Evolutionary conservation across 1,139 yeast species (phyloP), one percentile per base, ranked within the genome.

Genomic region (Geotrichum bryndzae): DNA sequence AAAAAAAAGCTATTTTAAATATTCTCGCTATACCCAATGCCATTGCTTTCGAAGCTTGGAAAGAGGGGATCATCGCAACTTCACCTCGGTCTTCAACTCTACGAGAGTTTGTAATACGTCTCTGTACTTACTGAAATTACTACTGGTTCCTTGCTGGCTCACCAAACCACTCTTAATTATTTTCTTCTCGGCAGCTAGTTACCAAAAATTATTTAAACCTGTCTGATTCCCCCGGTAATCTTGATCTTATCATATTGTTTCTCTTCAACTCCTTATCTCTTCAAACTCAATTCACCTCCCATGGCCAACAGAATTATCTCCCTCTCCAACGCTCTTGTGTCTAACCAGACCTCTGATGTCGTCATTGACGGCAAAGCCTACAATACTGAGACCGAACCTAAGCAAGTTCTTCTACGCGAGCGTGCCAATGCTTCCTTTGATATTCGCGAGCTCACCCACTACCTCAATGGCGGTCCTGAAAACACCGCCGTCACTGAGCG

Each of bases 391-490:
- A 61, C 65, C 15, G 65, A 63, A 46, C 65, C 65, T 31, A 58
- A 58, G 33, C 54, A 45, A 50, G 63, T 48, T 62, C 66, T 77
- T 67, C 72, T 68, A n/a, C 70, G 73, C 60, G 86, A 82, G 66
- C 78, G 86, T 59, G 69, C 70, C 27, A 66, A 68, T 51, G 80
- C 82, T 29, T 69, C 74, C 62, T 73, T 82, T 62, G 74, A 79
- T 61, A 73, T 78, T 29, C 75, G 79, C 61, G 73, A 76, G 65
- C 68, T 80, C 61, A 79, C 80, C 60, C 73, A 77, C 53, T 82
- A 83, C 69, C 72, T 83, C 64, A 86, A 83, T 64, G 83, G 84
- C 2, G 74, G 77, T 50, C 77, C 79, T 38, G 74, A 73, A 52
- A 74, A 76, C 64, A 77, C 83, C 11, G 69, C 66, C 50, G 70